Base-by-base conservation (phyloP, 768 basidiomycete genomes). In the Rhodosporidiobolus sp. region DNA sequence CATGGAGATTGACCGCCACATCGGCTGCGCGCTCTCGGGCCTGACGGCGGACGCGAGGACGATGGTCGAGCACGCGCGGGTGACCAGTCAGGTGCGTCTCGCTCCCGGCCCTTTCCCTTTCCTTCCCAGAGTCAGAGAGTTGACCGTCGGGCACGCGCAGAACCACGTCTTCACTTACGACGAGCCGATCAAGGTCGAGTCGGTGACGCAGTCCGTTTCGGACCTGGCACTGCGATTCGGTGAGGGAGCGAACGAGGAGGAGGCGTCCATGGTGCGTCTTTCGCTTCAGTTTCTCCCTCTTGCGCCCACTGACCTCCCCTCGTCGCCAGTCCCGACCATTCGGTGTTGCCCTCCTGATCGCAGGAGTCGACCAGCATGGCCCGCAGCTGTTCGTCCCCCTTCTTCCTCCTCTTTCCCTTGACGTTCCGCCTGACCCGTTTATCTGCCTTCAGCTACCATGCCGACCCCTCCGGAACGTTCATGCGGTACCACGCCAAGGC, bases 1-100 rank as follows among this genome's bases (percentile, higher is more conserved):
- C 81, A 97, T 99, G 95, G 96, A 99, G 84, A 98, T 99, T 79
- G 96, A 98, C 83, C 76, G 82, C 20, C 96, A 99, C 83, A 88
- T 99, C 70, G 96, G 94, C 17, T 97, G 94, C 77, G 96, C 96
- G 69, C 97, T 98, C 94, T 94, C 92, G 57, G 85, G 85, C 45
- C 86, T 99, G 73, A 96, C 93, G 67, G 95, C 96, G 66, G 96
- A 99, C 83, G 95, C 96, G 56, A 88, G 96, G 74, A 99, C 96
- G 59, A 99, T 99, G 91, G 92, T 99, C 82, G 96, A 99, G 86
- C 96, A 99, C 80, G 96, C 96, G 35, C 87, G 96, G 71, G 94
- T 99, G 69, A 98, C 96, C 10, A 87, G 91, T 22, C 83, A 83
- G 73, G 82, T 82, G 77, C 43, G 75, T 35, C 8, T 20, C 6